Evolutionary conservation across 176 grass and related monocot species (phyloP), one percentile per base, ranked within the genome.

Genomic region (Zoysia japonica): DNA sequence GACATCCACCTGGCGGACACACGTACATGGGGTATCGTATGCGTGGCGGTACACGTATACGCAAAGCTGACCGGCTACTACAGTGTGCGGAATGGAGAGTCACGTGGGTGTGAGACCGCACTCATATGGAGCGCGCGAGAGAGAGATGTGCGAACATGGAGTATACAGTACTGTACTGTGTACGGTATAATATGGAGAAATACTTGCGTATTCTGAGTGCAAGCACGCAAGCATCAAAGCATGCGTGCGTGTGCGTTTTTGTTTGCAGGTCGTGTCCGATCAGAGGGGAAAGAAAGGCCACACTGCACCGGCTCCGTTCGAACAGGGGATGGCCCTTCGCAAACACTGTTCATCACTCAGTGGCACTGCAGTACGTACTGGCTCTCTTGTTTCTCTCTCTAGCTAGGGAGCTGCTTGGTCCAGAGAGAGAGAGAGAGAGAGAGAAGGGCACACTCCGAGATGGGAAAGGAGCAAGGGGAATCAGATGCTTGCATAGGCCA

Each of bases 231-330:
- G 44, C 6, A 28, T 28, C 28, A 28, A 28, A 45, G 44, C 6
- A 45, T 45, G 44, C 44, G 44, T 45, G 28, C 28, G 36, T 39
- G 41, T 70, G 42, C 42, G 17, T 82, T 59, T 37, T 68, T 73
- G 59, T 65, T 44, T 66, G 70, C 49, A 65, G 60, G 80, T 83
- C 61, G 61, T 56, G 80, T 83, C 80, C 70, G 60, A 82, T 82
- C 80, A 74, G 38, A 74, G 39, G 61, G 80, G 61, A 59, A 70
- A 56, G 36, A 72, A 72, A 62, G 41, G 65, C 20, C 11, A 52
- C 52, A 80, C 13, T 45, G 66, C 52, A 80, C 13, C 36, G 77
- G 14, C 62, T 40, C 41, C 64, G 56, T 69, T n/a, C 70, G 28
- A 43, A 61, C 61, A 42, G 16, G 2, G 16, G 2, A n/a, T 76